Percentiles rank a stretch among this genome's conserved stretches.
phyloP scores from a whole-genome alignment of 2,329 filamentous ascomycete genomes.

The Fusarium marasasianum region DNA sequence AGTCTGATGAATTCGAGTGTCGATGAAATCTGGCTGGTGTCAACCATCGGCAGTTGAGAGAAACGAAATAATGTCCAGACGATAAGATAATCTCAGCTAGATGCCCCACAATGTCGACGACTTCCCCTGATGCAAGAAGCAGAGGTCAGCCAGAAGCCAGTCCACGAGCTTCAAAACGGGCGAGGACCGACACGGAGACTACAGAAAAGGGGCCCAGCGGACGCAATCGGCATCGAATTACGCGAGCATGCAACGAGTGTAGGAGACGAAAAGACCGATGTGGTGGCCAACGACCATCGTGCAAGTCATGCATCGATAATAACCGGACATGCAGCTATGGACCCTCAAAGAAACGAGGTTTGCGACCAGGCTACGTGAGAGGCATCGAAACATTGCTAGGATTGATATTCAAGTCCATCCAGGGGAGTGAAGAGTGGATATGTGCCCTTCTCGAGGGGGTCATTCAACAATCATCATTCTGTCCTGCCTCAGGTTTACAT shows the following conservation, averaged over 20 bases:
- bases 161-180: neutral
- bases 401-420: neutral
- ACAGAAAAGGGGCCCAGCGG: neutral
- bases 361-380: conserved; percentile 4
- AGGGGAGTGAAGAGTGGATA: neutral
- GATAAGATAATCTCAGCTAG: neutral
- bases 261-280: conserved; percentile 1
- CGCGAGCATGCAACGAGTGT: conserved; percentile 11
- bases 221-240: neutral
- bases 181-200: neutral
- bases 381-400: conserved; percentile 5
- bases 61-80: neutral
- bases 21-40: neutral
- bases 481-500: fast-evolving
- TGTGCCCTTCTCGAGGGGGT: neutral
- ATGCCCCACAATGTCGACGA: neutral
- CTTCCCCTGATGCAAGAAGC: neutral
- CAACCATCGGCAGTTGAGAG: neutral
- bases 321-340: neutral
- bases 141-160: neutral
- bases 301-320: neutral
- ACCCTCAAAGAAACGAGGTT: conserved; percentile 3
- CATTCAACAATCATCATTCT: fast-evolving
- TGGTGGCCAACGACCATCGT: neutral
- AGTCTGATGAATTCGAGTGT: neutral